Conservation (phyloP, 129 eudicot genomes). For the Centella asiatica region DNA sequence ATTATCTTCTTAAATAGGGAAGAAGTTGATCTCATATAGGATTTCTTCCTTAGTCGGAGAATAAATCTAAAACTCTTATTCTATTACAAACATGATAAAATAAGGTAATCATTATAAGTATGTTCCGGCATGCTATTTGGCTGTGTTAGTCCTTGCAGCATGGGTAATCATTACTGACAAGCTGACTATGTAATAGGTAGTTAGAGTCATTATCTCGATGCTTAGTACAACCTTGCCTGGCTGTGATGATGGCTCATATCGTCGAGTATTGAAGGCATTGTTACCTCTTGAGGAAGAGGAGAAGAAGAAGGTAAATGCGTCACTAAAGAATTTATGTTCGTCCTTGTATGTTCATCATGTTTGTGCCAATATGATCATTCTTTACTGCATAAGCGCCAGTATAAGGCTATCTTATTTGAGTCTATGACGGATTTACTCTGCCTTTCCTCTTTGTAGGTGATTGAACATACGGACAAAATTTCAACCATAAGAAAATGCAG, state of each 20-base stretch:
- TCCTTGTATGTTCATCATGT: not conserved
- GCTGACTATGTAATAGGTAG: slow-evolving; percentile 56
- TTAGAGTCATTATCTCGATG: slow-evolving; percentile 73
- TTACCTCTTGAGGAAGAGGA: slow-evolving; percentile 79
- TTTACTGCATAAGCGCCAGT: not conserved
- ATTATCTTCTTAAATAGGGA: too few relatives aligned
- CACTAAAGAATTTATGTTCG: not conserved
- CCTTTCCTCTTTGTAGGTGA: slow-evolving; percentile 46
- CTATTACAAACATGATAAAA: too few relatives aligned
- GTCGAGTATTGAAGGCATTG: slow-evolving; percentile 73
- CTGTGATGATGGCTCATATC: slow-evolving; percentile 80
- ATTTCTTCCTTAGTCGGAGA: too few relatives aligned
- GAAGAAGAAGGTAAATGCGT: slow-evolving; percentile 53
- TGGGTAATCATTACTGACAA: slow-evolving; percentile 7
- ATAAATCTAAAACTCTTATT: too few relatives aligned
- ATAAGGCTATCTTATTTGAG: not conserved
- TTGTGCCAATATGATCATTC: not conserved
- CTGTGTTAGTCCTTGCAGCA: too few relatives aligned
- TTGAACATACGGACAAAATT: slow-evolving; percentile 83
- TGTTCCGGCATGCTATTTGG: too few relatives aligned
- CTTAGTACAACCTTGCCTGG: slow-evolving; percentile 70
- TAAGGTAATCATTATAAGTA: too few relatives aligned
- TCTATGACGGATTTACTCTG: not conserved
- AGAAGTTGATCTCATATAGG: too few relatives aligned
- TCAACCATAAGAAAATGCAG: slow-evolving; percentile 67